Percentiles rank a stretch among this genome's conserved stretches.
Evolutionary conservation across 805 yeast species (phyloP).

Genomic region (Yarrowia sp.): DNA sequence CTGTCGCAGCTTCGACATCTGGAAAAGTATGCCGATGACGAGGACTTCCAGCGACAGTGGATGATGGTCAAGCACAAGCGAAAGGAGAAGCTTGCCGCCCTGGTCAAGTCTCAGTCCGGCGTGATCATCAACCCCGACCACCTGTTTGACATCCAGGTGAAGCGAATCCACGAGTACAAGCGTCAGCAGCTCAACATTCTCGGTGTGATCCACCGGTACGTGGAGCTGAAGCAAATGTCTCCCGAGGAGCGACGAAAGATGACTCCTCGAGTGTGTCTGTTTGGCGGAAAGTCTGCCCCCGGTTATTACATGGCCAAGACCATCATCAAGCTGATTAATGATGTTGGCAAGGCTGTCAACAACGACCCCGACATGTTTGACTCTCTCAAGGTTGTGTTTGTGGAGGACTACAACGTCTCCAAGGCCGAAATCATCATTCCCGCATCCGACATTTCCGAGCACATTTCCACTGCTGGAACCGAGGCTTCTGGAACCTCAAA

Average conservation of each 20-base stretch:
- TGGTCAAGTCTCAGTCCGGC: conserved; percentile 62
- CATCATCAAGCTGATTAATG: conserved; percentile 78
- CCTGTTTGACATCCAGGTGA: conserved; percentile 86
- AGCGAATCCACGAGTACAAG: conserved; percentile 93
- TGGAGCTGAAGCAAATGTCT: conserved; percentile 66
- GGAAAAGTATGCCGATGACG: conserved; percentile 64
- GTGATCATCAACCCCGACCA: conserved; percentile 68
- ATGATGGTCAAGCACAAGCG: conserved; percentile 63
- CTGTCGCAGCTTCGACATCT: conserved; percentile 64
- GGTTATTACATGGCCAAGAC: conserved; percentile 94
- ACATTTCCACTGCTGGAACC: conserved; percentile 95
- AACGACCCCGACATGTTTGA: conserved; percentile 70
- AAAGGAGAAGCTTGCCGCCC: conserved; percentile 61
- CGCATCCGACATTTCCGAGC: conserved; percentile 87
- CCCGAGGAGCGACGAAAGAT: conserved; percentile 58
- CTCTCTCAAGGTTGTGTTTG: conserved; percentile 77
- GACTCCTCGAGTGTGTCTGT: conserved; percentile 71
- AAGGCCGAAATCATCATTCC: conserved; percentile 90
- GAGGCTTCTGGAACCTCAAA: conserved; percentile 96
- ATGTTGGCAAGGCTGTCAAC: conserved; percentile 78
- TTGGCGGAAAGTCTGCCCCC: conserved; percentile 98
- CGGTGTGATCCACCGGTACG: conserved; percentile 80
- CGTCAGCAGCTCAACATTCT: conserved; percentile 91
- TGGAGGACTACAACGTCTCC: conserved; percentile 91
- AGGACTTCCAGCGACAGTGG: conserved; percentile 68